Evolutionary conservation across 305 asterid species (phyloP), one percentile per base, ranked within the genome.

Genomic region (Rubia tinctorum): DNA sequence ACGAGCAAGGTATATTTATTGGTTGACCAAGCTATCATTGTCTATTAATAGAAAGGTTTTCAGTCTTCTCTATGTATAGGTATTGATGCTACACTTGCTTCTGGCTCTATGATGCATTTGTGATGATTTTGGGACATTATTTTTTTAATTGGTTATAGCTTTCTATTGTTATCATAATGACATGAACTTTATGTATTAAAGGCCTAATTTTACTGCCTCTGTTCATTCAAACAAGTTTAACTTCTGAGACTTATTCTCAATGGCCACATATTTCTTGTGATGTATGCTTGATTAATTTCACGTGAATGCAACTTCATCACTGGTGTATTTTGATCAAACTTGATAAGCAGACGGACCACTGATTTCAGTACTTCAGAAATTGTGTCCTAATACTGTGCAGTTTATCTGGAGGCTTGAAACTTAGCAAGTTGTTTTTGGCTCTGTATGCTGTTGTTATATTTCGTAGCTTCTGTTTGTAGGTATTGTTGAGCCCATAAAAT

Each of bases 401-500:
- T 58, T 58, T 60, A 37, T 25, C 18, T 25, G 8, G 18, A 12
- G 73, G 11, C 10, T 8, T 51, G 73, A 5, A 51, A 69, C 49
- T 69, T 69, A 34, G 23, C 58, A 8, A 51, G 23, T 55, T 40
- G 55, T 47, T 12, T 30, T 14, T 56, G 73, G 66, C 20, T 39
- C 15, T 34, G 14, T 58, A 43, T 9, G 63, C 55, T 39, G 55
- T 20, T 39, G 37, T 12, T 51, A 66, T 44, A n/a, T 39, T 34
- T 11, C n/a, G 18, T 66, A 8, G 18, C 71, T 45, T 80, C 79
- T 49, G 60, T 79, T 66, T 76, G 30, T 69, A 89, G 98, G 99
- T 70, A 94, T 94, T 80, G 55, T 82, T n/a, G 98, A 94, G 87
- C 99, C 99, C 71, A 90, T 92, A 86, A 94, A 90, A 83, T 88